Evolutionary conservation across 2,329 filamentous ascomycete species (phyloP).

Genomic region (Corinectria fuckeliana): DNA sequence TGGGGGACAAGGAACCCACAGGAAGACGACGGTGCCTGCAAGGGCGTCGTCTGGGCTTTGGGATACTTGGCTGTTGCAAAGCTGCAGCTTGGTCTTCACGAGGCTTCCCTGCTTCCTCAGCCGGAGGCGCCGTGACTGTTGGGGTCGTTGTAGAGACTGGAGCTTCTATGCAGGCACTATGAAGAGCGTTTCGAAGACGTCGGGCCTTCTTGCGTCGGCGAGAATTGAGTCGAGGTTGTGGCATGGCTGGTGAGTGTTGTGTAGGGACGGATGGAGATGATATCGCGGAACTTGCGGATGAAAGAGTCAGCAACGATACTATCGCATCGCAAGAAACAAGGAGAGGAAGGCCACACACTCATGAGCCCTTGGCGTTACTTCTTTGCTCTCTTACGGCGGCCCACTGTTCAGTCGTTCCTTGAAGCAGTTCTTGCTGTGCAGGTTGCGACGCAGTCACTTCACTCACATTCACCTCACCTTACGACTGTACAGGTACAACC

Average conservation of each 20-base stretch:
- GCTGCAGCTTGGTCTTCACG: not conserved
- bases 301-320: not conserved
- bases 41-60: not conserved
- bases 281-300: not conserved
- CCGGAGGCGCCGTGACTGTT: not conserved
- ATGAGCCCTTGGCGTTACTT: no score
- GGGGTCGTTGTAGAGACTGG: not conserved
- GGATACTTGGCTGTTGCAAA: not conserved
- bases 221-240: not conserved
- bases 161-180: no score
- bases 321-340: not conserved
- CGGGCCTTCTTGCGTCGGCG: not conserved
- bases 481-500: no score
- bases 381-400: not conserved
- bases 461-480: not conserved
- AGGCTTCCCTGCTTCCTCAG: not conserved
- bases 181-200: not conserved
- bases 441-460: not conserved
- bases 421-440: not conserved
- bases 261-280: not conserved
- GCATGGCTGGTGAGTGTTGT: not conserved
- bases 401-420: no score
- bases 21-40: conserved; percentile 14
- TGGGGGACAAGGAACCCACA: not conserved
- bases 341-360: no score